These are phyloP conservation scores for Eucalyptus erythrocorys DNA, from an alignment of 345 rosid species.

Conservation along the genomic window DNA sequence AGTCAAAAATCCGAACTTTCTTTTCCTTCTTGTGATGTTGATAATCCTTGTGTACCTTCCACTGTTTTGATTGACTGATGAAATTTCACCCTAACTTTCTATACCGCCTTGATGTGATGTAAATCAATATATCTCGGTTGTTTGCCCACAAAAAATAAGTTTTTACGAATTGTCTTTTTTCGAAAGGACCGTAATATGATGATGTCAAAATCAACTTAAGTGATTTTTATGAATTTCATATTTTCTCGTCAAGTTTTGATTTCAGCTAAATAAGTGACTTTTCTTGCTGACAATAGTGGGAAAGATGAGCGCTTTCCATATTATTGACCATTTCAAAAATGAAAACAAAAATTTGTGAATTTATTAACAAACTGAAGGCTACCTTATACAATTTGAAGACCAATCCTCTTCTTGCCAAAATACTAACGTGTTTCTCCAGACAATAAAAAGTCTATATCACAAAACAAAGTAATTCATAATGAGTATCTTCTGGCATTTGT, in stretches of 20 bases:
- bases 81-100: background rate
- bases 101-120: background rate
- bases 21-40: background rate
- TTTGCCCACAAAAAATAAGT: rapidly evolving
- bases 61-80: background rate
- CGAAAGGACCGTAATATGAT: background rate
- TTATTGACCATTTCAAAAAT: background rate
- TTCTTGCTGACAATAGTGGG: background rate
- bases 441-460: background rate
- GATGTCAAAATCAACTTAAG: background rate
- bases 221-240: background rate
- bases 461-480: background rate
- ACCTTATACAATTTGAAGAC: background rate
- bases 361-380: background rate
- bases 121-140: background rate
- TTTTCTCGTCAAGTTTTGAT: background rate
- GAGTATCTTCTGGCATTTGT: background rate
- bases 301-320: background rate
- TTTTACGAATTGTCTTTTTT: background rate
- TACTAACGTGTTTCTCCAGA: background rate
- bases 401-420: background rate
- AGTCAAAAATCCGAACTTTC: background rate
- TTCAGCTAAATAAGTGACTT: background rate
- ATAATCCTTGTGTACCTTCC: background rate
- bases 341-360: background rate